These are phyloP conservation scores for Daldinia bambusicola DNA, from an alignment of 495 filamentous ascomycete genomes.

Conservation along the genomic window DNA sequence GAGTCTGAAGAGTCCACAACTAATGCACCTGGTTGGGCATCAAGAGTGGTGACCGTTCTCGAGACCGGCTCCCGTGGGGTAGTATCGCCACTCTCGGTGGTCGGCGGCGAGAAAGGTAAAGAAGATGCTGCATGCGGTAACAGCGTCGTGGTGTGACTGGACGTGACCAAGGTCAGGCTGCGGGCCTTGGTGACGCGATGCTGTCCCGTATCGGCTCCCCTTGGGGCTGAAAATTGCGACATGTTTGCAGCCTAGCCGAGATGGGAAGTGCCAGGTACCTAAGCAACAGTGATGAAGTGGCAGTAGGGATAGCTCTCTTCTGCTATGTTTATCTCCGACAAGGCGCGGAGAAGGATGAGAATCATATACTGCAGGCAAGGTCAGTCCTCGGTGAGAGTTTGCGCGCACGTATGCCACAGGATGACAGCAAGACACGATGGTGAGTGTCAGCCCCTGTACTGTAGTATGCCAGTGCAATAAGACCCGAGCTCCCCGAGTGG, in stretches of 20 bases:
- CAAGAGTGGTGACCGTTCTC: constrained; percentile 46
- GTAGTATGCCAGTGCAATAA: constrained; percentile 34
- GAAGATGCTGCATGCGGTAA: constrained; percentile 28
- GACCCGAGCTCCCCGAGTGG: constrained; percentile 47
- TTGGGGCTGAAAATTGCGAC: constrained; percentile 22
- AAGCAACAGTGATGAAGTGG: constrained; percentile 38
- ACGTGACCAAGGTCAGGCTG: constrained; percentile 43
- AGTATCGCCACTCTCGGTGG: constrained; percentile 45
- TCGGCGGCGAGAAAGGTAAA: constrained; percentile 37
- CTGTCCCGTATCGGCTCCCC: constrained; percentile 23
- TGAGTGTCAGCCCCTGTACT: constrained; percentile 30
- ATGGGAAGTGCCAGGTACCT: constrained; percentile 24
- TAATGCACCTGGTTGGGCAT: constrained; percentile 47
- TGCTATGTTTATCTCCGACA: constrained; percentile 17
- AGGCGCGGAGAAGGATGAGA: constrained; percentile 10
- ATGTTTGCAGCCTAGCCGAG: constrained; percentile 31
- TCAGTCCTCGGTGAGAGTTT: constrained; percentile 39
- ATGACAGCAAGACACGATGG: constrained; percentile 40
- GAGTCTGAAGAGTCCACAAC: constrained; percentile 35
- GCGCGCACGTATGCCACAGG: constrained; percentile 33
- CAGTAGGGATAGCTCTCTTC: constrained; percentile 29
- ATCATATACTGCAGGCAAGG: constrained; percentile 29
- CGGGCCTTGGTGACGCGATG: constrained; percentile 36
- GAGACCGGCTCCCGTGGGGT: constrained; percentile 45
- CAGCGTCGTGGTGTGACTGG: constrained; percentile 33